Evolutionary conservation across 2,329 filamentous ascomycete species (phyloP), one percentile per base, ranked within the genome.

Genomic region (Exophiala spinifera): DNA sequence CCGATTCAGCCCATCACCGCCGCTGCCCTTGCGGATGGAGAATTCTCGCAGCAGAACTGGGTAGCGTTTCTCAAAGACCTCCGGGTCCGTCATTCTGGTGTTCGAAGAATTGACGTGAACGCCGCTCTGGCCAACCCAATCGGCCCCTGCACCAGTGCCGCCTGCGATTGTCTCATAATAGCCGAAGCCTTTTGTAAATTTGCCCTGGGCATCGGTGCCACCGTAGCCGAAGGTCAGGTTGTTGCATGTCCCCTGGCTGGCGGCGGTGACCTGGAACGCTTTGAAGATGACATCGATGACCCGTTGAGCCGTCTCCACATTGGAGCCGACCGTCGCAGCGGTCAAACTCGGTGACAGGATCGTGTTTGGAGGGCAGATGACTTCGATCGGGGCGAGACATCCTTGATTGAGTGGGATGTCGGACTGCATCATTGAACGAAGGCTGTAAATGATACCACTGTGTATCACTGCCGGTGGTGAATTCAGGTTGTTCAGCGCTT

Each of bases 91-190:
- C 66, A 91, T 92, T 14, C 88, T 80, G 2, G 88, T 92, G 69
- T 94, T 94, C 7, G 89, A 92, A 86, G 91, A 91, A 71, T 92
- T 87, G 1, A 82, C 86, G 67, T 92, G 87, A n/a, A 91, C 87
- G 14, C 87, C 88, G 49, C 77, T 83, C 10, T 86, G 85, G 34
- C 88, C 88, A 56, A 86, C 77, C 88, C 88, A 91, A 14, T 77
- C 76, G 0, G 84, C 80, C 0, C 88, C 88, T 0, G 88, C 89
- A 23, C 88, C 88, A 34, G 80, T 83, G 0, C 89, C 89, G 36
- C 89, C 88, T 0, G 86, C 85, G 59, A 94, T 91, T 5, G 88
- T 92, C 70, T 94, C 89, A 69, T 87, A 88, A 66, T 91, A 91
- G 0, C 87, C 87, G 64, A 90, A 90, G 0, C 87, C 57, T 17